Evolutionary conservation across 1,284 basidiomycete species (phyloP).

Genomic region (Pulchroboletus neoregius): DNA sequence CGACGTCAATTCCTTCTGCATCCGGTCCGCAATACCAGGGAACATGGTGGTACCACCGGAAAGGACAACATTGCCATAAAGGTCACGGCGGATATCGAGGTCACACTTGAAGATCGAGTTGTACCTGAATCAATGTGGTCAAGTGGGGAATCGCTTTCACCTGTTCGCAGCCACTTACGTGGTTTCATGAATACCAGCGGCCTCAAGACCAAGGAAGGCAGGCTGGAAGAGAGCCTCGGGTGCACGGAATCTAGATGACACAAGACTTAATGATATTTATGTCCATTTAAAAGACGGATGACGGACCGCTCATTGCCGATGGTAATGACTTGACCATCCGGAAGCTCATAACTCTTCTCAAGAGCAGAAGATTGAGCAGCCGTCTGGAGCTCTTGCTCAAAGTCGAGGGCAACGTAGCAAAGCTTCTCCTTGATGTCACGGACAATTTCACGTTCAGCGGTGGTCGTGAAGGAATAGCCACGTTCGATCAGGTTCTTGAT

Average conservation of each 20-base stretch:
- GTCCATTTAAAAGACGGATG: background rate
- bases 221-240: slow-evolving; percentile 99
- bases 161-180: slow-evolving; percentile 50
- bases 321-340: slow-evolving; percentile 95
- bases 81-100: slow-evolving; percentile 80
- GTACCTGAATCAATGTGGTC: slow-evolving; percentile 50
- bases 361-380: slow-evolving; percentile 88
- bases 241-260: slow-evolving; percentile 74
- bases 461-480: slow-evolving; percentile 93
- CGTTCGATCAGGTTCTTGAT: slow-evolving; percentile 94
- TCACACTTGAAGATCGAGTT: slow-evolving; percentile 86
- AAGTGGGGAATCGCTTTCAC: background rate
- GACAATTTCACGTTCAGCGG: slow-evolving; percentile 93
- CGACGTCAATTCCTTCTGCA: slow-evolving; percentile 95
- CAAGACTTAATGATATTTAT: slow-evolving; percentile 9
- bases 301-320: slow-evolving; percentile 89
- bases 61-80: slow-evolving; percentile 93
- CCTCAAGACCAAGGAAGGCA: slow-evolving; percentile 88
- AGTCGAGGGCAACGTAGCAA: slow-evolving; percentile 96
- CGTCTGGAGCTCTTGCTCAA: slow-evolving; percentile 94
- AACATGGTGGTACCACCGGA: slow-evolving; percentile 98
- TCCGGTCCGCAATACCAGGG: slow-evolving; percentile 94
- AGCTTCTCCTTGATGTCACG: slow-evolving; percentile 99
- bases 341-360: slow-evolving; percentile 95
- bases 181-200: slow-evolving; percentile 93